A percentile compares a stretch with the other conserved stretches of the same genome.
Evolutionary conservation across 768 basidiomycete genomes (phyloP).

Genomic region (Gloeopeniophorella convolvens): DNA sequence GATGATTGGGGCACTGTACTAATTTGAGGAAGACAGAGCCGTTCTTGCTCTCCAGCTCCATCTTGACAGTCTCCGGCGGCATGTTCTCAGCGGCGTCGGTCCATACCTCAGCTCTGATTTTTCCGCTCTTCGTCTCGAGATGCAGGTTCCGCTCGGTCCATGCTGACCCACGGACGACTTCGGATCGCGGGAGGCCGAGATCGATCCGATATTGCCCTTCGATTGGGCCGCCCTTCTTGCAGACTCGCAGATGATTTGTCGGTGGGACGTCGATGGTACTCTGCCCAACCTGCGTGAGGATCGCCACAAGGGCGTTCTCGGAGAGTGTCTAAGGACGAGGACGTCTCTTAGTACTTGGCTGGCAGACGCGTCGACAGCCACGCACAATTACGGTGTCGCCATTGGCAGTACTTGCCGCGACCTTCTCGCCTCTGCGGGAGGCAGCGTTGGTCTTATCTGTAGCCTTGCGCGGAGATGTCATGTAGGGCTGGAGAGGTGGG

Average conservation of each 20-base stretch:
- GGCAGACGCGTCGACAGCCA: too few relatives aligned
- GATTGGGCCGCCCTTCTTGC: background rate
- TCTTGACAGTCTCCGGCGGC: background rate
- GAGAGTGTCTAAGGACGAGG: too few relatives aligned
- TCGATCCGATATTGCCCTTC: slow-evolving; percentile 7
- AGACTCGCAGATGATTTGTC: background rate
- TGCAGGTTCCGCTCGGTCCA: slow-evolving; percentile 10
- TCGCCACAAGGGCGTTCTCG: too few relatives aligned
- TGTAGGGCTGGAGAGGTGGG: too few relatives aligned
- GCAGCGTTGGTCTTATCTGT: too few relatives aligned
- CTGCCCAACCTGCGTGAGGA: too few relatives aligned
- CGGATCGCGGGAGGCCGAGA: background rate
- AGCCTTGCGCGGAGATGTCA: too few relatives aligned
- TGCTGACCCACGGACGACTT: too few relatives aligned
- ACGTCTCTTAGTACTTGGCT: too few relatives aligned
- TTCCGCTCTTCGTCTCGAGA: background rate
- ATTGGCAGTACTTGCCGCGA: too few relatives aligned
- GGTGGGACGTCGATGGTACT: background rate
- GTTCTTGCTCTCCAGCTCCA: background rate
- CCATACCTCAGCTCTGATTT: slow-evolving; percentile 1
- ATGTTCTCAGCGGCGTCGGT: background rate
- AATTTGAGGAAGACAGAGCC: background rate
- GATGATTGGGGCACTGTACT: slow-evolving; percentile 5
- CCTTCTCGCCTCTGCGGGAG: too few relatives aligned
- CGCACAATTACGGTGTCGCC: too few relatives aligned